These are phyloP conservation scores for Phytophthora hybrid DNA, from an alignment of 352 stramenopile genomes.

Conservation along the genomic window DNA sequence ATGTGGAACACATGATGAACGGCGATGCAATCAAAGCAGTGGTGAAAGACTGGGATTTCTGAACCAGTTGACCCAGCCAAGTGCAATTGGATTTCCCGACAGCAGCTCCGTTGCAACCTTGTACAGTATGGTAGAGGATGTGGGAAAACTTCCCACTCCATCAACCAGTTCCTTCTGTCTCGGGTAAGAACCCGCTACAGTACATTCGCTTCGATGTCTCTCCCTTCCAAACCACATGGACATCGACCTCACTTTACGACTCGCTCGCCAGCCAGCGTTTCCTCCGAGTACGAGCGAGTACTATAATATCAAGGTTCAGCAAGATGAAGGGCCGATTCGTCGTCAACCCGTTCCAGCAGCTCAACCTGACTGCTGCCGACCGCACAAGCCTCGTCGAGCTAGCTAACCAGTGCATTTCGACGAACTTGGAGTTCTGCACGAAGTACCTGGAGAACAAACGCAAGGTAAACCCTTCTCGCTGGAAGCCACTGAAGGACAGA, in stretches of 20 bases:
- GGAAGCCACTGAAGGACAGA: slow-evolving; percentile 23
- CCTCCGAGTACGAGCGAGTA: neutral
- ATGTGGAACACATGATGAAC: no score
- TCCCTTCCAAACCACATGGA: neutral
- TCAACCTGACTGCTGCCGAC: neutral
- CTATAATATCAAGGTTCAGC: neutral
- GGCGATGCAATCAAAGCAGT: no score
- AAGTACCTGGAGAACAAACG: slow-evolving; percentile 29
- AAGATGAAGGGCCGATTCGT: slow-evolving; percentile 3
- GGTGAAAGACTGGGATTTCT: no score
- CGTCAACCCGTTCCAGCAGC: slow-evolving; percentile 28
- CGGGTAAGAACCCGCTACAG: no score
- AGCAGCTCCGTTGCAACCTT: no score
- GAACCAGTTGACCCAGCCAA: no score
- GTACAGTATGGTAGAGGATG: no score
- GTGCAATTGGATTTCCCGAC: no score
- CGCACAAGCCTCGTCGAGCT: neutral
- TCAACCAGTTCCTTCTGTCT: neutral
- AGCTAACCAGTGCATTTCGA: neutral
- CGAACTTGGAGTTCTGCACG: slow-evolving; percentile 13
- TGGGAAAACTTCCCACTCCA: no score
- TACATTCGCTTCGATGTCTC: neutral
- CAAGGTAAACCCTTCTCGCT: slow-evolving; percentile 18
- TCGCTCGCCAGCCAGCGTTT: neutral
- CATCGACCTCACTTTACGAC: neutral